Conservation (phyloP, 225 moss, liverwort and hornwort genomes). For the Anthoceros angustus region DNA sequence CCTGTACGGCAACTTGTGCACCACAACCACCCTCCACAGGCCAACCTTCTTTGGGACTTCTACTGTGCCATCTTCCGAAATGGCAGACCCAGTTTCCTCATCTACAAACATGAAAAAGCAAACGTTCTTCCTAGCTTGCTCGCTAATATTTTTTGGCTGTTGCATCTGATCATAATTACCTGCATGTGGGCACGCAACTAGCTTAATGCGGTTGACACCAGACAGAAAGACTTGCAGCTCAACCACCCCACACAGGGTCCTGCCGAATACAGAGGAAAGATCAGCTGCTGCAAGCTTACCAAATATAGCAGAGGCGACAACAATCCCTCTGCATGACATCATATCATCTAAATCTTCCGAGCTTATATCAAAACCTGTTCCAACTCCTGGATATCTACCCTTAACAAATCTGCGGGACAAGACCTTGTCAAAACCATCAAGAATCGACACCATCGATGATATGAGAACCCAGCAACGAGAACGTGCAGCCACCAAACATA, state of each 20-base stretch:
- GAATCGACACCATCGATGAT: not conserved
- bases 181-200: constrained; percentile 3
- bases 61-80: constrained; percentile 30
- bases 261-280: not conserved
- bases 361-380: constrained; percentile 74
- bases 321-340: constrained; percentile 56
- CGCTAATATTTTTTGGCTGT: constrained; percentile 79
- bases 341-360: constrained; percentile 61
- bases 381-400: constrained; percentile 53
- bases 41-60: constrained; percentile 50
- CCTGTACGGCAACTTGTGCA: constrained; percentile 57
- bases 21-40: constrained; percentile 73
- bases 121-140: constrained; percentile 37
- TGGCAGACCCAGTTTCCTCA: constrained; percentile 49
- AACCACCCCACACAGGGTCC: not conserved
- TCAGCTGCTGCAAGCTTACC: constrained; percentile 14
- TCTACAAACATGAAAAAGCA: constrained; percentile 99
- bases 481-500: constrained; percentile 7
- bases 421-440: not conserved
- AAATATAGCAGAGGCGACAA: constrained; percentile 90
- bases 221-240: not conserved
- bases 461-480: not conserved
- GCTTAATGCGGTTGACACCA: not conserved
- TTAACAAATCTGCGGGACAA: constrained; percentile 41
- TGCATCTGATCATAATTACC: constrained; percentile 88